phyloP scores from a whole-genome alignment of 805 yeast species.

The Candida rishiriensis region DNA sequence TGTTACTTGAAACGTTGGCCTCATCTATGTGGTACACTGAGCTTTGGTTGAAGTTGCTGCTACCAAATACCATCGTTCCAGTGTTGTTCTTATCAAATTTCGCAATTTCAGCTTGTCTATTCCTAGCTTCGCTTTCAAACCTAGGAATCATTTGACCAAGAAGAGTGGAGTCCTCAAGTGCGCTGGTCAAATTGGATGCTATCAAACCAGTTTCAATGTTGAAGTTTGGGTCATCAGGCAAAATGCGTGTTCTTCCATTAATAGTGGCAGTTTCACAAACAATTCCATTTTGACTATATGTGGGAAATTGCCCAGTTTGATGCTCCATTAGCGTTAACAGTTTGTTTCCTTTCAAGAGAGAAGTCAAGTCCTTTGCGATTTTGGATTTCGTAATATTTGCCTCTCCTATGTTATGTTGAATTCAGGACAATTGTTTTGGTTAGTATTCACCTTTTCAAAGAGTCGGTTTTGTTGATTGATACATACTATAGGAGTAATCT shows the following conservation, averaged over 20 bases:
- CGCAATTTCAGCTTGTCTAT: neutral
- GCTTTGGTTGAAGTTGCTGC: neutral
- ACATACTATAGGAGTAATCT: constrained; percentile 36
- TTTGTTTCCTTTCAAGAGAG: neutral
- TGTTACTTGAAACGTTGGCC: no score
- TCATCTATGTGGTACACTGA: neutral
- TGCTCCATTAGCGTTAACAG: neutral
- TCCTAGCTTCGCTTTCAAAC: neutral
- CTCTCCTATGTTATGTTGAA: constrained; percentile 8
- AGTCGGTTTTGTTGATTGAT: neutral
- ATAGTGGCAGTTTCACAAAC: neutral
- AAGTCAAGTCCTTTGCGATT: constrained; percentile 6
- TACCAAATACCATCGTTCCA: neutral
- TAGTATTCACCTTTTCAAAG: neutral
- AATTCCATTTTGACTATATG: neutral
- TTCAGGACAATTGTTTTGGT: neutral
- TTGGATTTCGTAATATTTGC: constrained; percentile 12
- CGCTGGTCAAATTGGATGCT: constrained; percentile 15
- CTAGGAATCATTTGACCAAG: neutral
- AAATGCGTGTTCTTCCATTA: constrained; percentile 1
- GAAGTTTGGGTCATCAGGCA: constrained; percentile 36
- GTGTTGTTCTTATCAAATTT: neutral
- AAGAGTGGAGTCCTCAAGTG: no score
- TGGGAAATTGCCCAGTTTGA: neutral
- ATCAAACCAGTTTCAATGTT: constrained; percentile 27